Evolutionary conservation across 2,329 filamentous ascomycete species (phyloP).

Genomic region (Penicillium vulpinum): DNA sequence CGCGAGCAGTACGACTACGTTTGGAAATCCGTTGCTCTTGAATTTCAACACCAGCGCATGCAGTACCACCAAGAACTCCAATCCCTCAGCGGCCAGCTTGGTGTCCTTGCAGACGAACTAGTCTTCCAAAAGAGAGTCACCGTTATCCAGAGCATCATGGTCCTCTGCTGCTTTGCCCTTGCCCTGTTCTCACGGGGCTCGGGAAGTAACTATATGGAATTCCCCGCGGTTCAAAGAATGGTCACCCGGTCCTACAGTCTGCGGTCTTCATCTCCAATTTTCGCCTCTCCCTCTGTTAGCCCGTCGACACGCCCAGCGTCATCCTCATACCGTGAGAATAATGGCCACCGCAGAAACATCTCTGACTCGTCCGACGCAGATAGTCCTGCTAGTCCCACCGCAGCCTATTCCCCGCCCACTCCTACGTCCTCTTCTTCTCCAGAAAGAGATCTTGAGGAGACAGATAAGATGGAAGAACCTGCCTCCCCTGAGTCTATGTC

Average conservation of each 20-base stretch:
- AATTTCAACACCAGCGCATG: slow-evolving; percentile 84
- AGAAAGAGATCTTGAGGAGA: slow-evolving; percentile 15
- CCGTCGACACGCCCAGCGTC: slow-evolving; percentile 37
- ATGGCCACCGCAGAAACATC: slow-evolving; percentile 31
- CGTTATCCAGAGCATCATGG: slow-evolving; percentile 83
- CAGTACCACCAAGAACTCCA: slow-evolving; percentile 80
- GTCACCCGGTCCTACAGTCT: slow-evolving; percentile 48
- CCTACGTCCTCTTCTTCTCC: slow-evolving; percentile 35
- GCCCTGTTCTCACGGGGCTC: slow-evolving; percentile 70
- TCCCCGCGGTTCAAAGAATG: slow-evolving; percentile 50
- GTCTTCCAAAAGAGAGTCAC: slow-evolving; percentile 83
- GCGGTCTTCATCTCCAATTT: slow-evolving; percentile 38
- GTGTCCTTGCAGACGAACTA: slow-evolving; percentile 89
- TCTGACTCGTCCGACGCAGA: slow-evolving; percentile 39
- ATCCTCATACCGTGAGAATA: slow-evolving; percentile 31
- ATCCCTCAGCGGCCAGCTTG: slow-evolving; percentile 76
- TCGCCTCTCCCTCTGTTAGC: slow-evolving; percentile 39
- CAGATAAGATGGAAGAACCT: slow-evolving; percentile 18
- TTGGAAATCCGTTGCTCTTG: slow-evolving; percentile 92
- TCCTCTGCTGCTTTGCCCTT: slow-evolving; percentile 81
- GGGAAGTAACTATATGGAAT: slow-evolving; percentile 46
- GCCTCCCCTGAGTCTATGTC: slow-evolving; percentile 18
- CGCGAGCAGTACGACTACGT: slow-evolving; percentile 90
- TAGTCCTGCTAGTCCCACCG: slow-evolving; percentile 31
- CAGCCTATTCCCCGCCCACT: slow-evolving; percentile 43